Base-by-base conservation (phyloP, 352 stramenopile species). In the Pythium coloratum region DNA sequence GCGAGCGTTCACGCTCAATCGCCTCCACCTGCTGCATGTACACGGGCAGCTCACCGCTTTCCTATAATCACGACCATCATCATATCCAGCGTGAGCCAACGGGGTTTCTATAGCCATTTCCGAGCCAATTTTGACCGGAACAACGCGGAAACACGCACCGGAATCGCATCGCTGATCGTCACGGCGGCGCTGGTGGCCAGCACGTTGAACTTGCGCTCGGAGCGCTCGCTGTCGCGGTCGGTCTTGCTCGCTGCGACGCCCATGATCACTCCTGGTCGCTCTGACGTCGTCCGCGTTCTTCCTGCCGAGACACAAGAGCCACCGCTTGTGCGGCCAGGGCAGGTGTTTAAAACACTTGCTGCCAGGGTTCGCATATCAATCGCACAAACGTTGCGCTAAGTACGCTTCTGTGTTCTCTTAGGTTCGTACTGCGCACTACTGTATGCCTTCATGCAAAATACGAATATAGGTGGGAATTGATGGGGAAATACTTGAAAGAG, bases 11-110 rank as follows among this genome's bases (percentile, higher is more conserved):
- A 54, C 87, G 83, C 71, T 95, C 87, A 62, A 95, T 95, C 56
- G 86, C 74, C 32, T 90, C 80, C 18, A 95, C 84, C 62, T 92
- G 84, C 67, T 93, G 80, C 80, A 95, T 88, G 67, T 89, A 92
- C 64, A 90, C 82, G 9, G 85, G 84, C 38, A 89, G 62, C 12
- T 92, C 73, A 8, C 64, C 64, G 57, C 56, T 65, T 66, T 71
- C 78, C 69, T 73, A 64, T n/a, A 65, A 33, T 20, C 33, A 36
- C 42, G 13, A 60, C 20, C 24, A 40, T 28, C n/a, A 64, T 20
- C 38, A 20, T 46, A 46, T 46, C 38, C 38, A 46, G 3, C 18
- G 10, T 58, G 8, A 58, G 26, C 28, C 16, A 26, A 10, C 46
- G 16, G 7, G 24, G 26, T 55, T 54, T 55, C 7, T 55, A 47